Evolutionary conservation across 306 rosid genomes (phyloP).

Genomic region (Astragalus membranaceus): DNA sequence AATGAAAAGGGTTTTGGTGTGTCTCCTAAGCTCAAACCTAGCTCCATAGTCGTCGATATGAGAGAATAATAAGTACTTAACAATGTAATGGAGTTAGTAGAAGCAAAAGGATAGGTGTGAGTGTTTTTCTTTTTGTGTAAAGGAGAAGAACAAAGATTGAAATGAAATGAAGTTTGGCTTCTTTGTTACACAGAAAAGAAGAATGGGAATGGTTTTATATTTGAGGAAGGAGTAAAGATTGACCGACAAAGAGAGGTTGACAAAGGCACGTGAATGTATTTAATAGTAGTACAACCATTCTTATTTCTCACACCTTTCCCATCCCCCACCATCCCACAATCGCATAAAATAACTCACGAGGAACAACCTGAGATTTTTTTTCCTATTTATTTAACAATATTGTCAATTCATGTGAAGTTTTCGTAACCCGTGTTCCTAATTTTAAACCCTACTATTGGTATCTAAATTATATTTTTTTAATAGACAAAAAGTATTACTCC

Average conservation of each 20-base stretch:
- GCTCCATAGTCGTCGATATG: slow-evolving; percentile 57
- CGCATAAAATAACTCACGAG: neutral
- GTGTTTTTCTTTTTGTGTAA: too few species aligned
- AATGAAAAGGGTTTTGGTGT: slow-evolving; percentile 42
- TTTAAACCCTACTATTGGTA: too few species aligned
- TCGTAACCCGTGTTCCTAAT: too few species aligned
- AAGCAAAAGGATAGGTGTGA: too few species aligned
- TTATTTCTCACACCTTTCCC: neutral
- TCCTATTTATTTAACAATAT: neutral
- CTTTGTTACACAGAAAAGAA: neutral
- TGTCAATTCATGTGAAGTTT: neutral
- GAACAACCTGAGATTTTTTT: neutral
- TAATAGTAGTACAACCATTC: slow-evolving; percentile 19
- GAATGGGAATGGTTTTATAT: slow-evolving; percentile 12
- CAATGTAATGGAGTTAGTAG: too few species aligned
- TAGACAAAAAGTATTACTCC: too few species aligned
- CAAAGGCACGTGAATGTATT: slow-evolving; percentile 85
- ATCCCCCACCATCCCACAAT: neutral
- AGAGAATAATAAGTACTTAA: too few species aligned
- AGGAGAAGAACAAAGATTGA: too few species aligned
- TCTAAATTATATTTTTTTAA: too few species aligned
- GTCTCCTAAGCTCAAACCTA: slow-evolving; percentile 88
- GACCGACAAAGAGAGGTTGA: slow-evolving; percentile 87
- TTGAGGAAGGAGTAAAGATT: slow-evolving; percentile 40
- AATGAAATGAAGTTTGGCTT: too few species aligned